These are phyloP conservation scores for Silene latifolia DNA, from an alignment of 148 eudicot genomes.

Conservation along the genomic window DNA sequence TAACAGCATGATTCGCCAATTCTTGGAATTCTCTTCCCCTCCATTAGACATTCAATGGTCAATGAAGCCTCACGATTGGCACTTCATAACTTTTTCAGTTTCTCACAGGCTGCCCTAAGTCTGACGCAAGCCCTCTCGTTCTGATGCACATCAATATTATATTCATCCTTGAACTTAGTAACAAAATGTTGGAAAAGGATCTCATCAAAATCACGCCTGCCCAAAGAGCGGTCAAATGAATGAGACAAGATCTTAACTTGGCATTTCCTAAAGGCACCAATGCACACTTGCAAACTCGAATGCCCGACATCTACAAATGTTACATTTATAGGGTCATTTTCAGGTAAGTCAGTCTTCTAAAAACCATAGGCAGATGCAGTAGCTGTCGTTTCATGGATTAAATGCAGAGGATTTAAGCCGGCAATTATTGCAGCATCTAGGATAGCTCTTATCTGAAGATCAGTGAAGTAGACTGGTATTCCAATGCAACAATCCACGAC, in stretches of 20 bases:
- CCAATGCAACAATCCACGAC: conserved; percentile 91
- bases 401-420: conserved; percentile 61
- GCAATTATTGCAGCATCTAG: conserved; percentile 73
- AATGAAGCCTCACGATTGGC: conserved; percentile 95
- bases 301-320: conserved; percentile 83
- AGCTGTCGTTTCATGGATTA: conserved; percentile 82
- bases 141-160: conserved; percentile 76
- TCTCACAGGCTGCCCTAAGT: conserved; percentile 81
- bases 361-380: conserved; percentile 84
- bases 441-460: conserved; percentile 80
- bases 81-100: conserved; percentile 87
- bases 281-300: conserved; percentile 78
- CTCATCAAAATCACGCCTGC: conserved; percentile 93
- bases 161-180: conserved; percentile 75
- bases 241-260: conserved; percentile 83
- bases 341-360: conserved; percentile 81
- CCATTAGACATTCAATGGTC: conserved; percentile 96
- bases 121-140: conserved; percentile 90
- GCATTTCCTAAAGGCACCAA: conserved; percentile 83
- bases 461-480: conserved; percentile 84
- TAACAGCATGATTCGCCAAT: too few species aligned
- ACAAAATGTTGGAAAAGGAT: conserved; percentile 79
- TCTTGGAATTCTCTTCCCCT: too few species aligned
- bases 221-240: conserved; percentile 72
- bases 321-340: conserved; percentile 60